These are phyloP conservation scores for Aquilaria agallochum DNA, from an alignment of 441 rosid genomes.

Conservation along the genomic window DNA sequence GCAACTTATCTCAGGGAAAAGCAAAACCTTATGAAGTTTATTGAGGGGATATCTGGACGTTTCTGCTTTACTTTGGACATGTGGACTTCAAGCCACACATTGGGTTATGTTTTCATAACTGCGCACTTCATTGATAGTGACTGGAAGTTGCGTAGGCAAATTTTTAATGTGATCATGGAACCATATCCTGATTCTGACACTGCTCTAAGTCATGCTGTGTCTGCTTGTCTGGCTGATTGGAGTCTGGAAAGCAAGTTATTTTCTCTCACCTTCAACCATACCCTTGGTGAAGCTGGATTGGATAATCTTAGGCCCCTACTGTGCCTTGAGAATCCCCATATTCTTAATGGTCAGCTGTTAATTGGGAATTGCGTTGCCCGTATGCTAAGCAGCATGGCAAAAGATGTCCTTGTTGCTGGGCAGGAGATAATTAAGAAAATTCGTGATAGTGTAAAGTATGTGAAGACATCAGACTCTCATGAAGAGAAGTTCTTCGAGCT, in stretches of 20 bases:
- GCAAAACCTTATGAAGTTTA: constrained; percentile 59
- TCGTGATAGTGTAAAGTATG: constrained; percentile 77
- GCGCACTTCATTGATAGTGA: constrained; percentile 79
- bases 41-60: constrained; percentile 75
- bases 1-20: constrained; percentile 81
- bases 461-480: constrained; percentile 76
- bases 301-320: constrained; percentile 68
- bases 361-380: constrained; percentile 65
- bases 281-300: constrained; percentile 40
- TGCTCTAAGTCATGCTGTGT: constrained; percentile 75
- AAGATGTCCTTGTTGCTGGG: constrained; percentile 51
- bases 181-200: constrained; percentile 74
- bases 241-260: constrained; percentile 74
- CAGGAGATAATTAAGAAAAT: constrained; percentile 58
- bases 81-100: constrained; percentile 65
- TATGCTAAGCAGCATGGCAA: constrained; percentile 48
- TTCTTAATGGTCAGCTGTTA: constrained; percentile 75
- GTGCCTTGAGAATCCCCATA: constrained; percentile 62
- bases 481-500: constrained; percentile 87
- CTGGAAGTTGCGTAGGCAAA: constrained; percentile 75
- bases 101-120: constrained; percentile 71
- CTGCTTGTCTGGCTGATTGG: constrained; percentile 86
- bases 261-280: constrained; percentile 63
- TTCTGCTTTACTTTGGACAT: constrained; percentile 70
- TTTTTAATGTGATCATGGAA: constrained; percentile 82